Evolutionary conservation across 345 rosid species (phyloP).

Genomic region (Populus ilicifolia): DNA sequence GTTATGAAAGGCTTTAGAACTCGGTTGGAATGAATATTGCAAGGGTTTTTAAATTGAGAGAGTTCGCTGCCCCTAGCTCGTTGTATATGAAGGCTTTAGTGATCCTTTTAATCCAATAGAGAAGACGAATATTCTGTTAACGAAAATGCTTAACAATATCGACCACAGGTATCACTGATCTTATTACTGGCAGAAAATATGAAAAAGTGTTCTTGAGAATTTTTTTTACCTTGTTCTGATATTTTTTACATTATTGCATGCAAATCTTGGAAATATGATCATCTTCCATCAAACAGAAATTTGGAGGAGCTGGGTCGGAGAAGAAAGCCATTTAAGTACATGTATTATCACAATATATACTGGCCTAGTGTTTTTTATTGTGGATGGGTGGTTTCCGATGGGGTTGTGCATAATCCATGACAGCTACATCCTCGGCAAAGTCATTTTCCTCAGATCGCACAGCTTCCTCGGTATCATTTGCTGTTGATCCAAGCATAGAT

Average conservation of each 20-base stretch:
- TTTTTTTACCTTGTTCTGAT: background rate
- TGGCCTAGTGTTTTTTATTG: slow-evolving; percentile 51
- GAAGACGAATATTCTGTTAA: too few relatives aligned
- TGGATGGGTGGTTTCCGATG: slow-evolving; percentile 93
- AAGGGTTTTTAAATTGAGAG: too few relatives aligned
- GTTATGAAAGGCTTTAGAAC: too few relatives aligned
- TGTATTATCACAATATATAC: background rate
- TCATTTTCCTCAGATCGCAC: slow-evolving; percentile 30
- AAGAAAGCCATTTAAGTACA: background rate
- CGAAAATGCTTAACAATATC: too few relatives aligned
- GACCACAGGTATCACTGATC: too few relatives aligned
- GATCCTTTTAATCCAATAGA: too few relatives aligned
- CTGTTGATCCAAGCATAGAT: slow-evolving; percentile 17
- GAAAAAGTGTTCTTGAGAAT: background rate
- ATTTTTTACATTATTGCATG: background rate
- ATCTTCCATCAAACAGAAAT: background rate
- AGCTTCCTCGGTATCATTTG: slow-evolving; percentile 23
- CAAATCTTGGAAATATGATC: background rate
- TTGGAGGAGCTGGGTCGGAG: background rate
- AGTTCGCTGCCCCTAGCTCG: too few relatives aligned
- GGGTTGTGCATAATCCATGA: slow-evolving; percentile 84
- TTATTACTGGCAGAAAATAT: too few relatives aligned
- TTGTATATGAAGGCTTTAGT: too few relatives aligned
- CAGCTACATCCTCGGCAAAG: slow-evolving; percentile 42
- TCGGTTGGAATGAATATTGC: too few relatives aligned